Percentiles rank a stretch among this genome's conserved stretches.
Evolutionary conservation across 345 rosid species (phyloP).

Genomic region (Salix brachista): DNA sequence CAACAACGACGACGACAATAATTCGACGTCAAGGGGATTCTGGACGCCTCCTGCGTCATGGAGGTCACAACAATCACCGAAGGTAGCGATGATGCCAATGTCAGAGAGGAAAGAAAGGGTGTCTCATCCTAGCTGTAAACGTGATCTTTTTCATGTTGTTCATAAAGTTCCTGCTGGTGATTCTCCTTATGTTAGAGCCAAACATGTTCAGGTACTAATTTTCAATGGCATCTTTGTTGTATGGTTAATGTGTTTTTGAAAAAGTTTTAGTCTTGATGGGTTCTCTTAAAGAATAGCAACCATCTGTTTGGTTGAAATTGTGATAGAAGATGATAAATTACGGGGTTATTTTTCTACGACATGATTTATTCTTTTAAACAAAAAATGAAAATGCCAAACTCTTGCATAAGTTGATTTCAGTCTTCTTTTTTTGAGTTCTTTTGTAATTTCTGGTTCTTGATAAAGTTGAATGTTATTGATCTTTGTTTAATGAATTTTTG

Average conservation of each 20-base stretch:
- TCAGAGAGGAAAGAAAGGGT: slow-evolving; percentile 41
- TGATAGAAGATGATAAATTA: too few species aligned
- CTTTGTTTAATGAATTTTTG: too few species aligned
- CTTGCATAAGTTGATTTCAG: too few species aligned
- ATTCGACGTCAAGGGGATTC: slow-evolving; percentile 24
- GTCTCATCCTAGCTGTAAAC: slow-evolving; percentile 23
- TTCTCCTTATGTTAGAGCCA: slow-evolving; percentile 83
- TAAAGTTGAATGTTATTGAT: too few species aligned
- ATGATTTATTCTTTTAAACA: too few species aligned
- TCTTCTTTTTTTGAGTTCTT: too few species aligned
- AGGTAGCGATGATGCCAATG: slow-evolving; percentile 31
- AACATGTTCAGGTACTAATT: slow-evolving; percentile 60
- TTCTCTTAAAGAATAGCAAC: too few species aligned
- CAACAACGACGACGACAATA: slow-evolving; percentile 23
- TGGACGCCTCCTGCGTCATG: slow-evolving; percentile 55
- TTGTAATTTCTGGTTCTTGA: too few species aligned
- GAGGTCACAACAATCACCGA: slow-evolving; percentile 24
- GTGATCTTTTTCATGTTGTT: slow-evolving; percentile 51
- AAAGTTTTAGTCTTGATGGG: not conserved
- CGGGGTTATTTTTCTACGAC: too few species aligned
- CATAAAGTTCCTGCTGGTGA: slow-evolving; percentile 79
- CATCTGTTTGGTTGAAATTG: too few species aligned
- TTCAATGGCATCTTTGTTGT: not conserved
- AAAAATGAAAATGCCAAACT: too few species aligned
- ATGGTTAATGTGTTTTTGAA: not conserved